phyloP scores from a whole-genome alignment of 495 filamentous ascomycete species.

The Hyaloscypha bicolor region DNA sequence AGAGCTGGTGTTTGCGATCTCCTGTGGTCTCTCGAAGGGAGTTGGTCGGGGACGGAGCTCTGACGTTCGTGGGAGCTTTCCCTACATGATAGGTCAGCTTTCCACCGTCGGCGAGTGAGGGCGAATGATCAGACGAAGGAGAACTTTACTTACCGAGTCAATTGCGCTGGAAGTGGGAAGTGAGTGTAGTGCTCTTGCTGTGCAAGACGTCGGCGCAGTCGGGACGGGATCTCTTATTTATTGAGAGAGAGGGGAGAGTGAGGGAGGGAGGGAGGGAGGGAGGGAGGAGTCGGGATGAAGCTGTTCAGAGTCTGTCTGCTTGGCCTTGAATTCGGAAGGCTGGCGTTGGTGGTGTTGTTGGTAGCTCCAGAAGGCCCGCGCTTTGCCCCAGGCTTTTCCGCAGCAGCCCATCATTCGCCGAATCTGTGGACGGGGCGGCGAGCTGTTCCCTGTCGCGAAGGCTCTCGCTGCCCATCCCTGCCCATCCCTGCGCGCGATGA shows the following conservation, averaged over 20 bases:
- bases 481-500: conserved; percentile 5
- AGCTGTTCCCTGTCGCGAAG: background rate
- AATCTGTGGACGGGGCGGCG: conserved; percentile 3
- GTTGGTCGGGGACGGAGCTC: conserved; percentile 1
- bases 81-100: conserved; percentile 12
- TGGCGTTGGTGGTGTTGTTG: background rate
- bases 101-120: background rate
- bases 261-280: conserved; percentile 11
- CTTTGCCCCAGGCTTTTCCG: background rate
- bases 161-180: background rate
- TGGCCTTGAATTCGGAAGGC: conserved; percentile 12
- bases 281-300: conserved; percentile 13
- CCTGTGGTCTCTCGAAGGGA: background rate
- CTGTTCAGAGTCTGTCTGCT: background rate
- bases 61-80: conserved; percentile 5
- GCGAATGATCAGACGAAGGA: background rate
- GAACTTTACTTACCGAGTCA: conserved; percentile 6
- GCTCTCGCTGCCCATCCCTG: background rate
- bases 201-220: background rate
- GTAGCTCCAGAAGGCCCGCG: background rate
- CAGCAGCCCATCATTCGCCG: background rate
- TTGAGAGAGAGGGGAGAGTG: background rate
- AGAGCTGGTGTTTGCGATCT: background rate
- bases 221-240: background rate
- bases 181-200: background rate